Base-by-base conservation (phyloP, 169 alveolate species). In the Plasmodium chabaudi region DNA sequence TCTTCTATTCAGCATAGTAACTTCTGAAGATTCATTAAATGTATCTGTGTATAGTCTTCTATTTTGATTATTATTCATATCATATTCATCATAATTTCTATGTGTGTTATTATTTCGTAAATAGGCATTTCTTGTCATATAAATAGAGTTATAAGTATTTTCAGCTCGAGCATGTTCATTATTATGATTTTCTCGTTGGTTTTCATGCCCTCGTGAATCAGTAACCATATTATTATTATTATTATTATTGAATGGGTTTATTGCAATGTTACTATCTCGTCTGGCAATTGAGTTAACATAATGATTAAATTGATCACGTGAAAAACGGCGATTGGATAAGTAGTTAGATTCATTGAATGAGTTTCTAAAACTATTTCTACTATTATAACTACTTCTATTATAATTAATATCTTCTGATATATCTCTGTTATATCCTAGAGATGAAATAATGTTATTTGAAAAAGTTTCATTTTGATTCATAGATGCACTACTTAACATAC, bases 1-100 rank as follows among this genome's bases (percentile, higher is more conserved):
- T 5, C 90, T 55, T 42, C 90, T 82, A 39, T 82, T 82, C 13
- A 82, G 63, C 90, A 82, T 82, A 46, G 90, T 69, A 59, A 82
- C 86, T 59, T 82, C 90, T 27, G 90, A 57, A 4, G 90, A 72
- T 5, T 82, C 90, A 23, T 67, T 67, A 49, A 82, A 82, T n/a
- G 69, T 25, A 47, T 75, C 73, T 4, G 19, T 75, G 10, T 61
- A 49, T n/a, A 47, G 9, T 23, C 70, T 75, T 13, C 74, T 51
- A 17, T 46, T 9, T 5, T 46, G 10, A 9, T 44, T 53, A 39
- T 71, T 21, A 5, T 21, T 19, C 42, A 25, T 12, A 53, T 47
- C 42, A 12, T 71, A 60, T 39, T 15, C 44, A 17, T 71, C 69
- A 51, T 49, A 71, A 59, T 39, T 23, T 5, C 23, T 39, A 13